Evolutionary conservation across 2,329 filamentous ascomycete genomes (phyloP), one percentile per base, ranked within the genome.

Genomic region (Hansfordia pulvinata): DNA sequence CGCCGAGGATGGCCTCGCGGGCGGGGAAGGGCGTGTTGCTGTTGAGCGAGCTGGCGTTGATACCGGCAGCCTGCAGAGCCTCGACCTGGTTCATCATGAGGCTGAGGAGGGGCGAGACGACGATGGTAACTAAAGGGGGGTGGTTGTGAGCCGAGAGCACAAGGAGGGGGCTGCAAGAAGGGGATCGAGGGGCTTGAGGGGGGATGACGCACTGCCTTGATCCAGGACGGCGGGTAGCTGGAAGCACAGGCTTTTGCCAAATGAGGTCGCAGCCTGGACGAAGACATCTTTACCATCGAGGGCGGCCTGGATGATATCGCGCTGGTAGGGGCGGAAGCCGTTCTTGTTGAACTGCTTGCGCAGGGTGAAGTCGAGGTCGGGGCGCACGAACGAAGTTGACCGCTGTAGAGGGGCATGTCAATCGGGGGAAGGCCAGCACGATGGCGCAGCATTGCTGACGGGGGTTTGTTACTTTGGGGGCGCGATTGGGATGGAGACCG

Each of bases 11-110:
- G 16, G 62, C 57, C 25, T 70, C 63, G 37, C 73, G 75, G 41
- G 83, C 76, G 0, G 59, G 44, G 10, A 58, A 54, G 3, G 76
- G 58, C 1, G 83, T 93, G 30, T 76, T 84, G 44, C 83, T 84
- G 48, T 94, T 94, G 39, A 94, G 77, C 2, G 82, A 84, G 34
- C 79, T 79, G 23, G 90, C 86, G 29, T 77, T 66, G 31, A 96
- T 78, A 13, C 76, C 76, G 21, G 81, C 70, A 28, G 68, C 67
- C 36, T 70, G 71, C 26, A 94, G 64, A 13, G 83, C 73, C 38
- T 81, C 76, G 23, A 96, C 83, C 63, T 96, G 88, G 45, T 96
- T 93, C 53, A 86, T 84, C 84, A 94, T 94, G 29, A 94, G 63
- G 38, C 85, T 86, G 20, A 94, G 62, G 19, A 94, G 62, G 4